phyloP scores from a whole-genome alignment of 2,329 filamentous ascomycete species.

The Elsinoe necatrix region DNA sequence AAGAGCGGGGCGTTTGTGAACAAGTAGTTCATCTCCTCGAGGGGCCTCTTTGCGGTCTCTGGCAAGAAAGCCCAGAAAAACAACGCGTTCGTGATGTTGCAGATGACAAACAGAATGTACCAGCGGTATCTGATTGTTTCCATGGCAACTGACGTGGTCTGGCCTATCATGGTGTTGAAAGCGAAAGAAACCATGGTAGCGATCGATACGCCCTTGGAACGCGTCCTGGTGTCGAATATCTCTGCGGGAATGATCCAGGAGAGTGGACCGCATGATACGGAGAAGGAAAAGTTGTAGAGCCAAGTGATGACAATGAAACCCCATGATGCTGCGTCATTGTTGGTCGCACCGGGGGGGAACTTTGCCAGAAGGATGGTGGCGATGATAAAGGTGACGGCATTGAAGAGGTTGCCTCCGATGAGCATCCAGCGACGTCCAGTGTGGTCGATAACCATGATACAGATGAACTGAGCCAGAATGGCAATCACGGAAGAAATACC shows the following conservation, averaged over 20 bases:
- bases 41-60: slow-evolving; percentile 54
- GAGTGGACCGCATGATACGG: slow-evolving; percentile 60
- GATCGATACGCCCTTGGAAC: slow-evolving; percentile 65
- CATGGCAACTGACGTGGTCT: slow-evolving; percentile 57
- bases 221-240: slow-evolving; percentile 69
- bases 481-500: slow-evolving; percentile 66
- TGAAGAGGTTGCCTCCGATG: slow-evolving; percentile 63
- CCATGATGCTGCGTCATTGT: slow-evolving; percentile 55
- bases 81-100: slow-evolving; percentile 59
- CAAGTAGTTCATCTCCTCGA: slow-evolving; percentile 49
- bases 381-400: slow-evolving; percentile 64
- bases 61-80: slow-evolving; percentile 62
- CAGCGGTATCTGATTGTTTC: slow-evolving; percentile 45
- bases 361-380: slow-evolving; percentile 48
- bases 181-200: slow-evolving; percentile 63
- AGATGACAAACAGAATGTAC: slow-evolving; percentile 58
- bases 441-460: slow-evolving; percentile 60
- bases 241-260: slow-evolving; percentile 56
- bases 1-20: slow-evolving; percentile 58
- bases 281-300: slow-evolving; percentile 74
- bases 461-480: slow-evolving; percentile 58
- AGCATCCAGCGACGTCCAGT: slow-evolving; percentile 64
- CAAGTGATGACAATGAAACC: slow-evolving; percentile 70
- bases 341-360: slow-evolving; percentile 51
- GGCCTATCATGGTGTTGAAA: slow-evolving; percentile 69